Evolutionary conservation across 441 rosid genomes (phyloP), one percentile per base, ranked within the genome.

Genomic region (Aleurites moluccanus): DNA sequence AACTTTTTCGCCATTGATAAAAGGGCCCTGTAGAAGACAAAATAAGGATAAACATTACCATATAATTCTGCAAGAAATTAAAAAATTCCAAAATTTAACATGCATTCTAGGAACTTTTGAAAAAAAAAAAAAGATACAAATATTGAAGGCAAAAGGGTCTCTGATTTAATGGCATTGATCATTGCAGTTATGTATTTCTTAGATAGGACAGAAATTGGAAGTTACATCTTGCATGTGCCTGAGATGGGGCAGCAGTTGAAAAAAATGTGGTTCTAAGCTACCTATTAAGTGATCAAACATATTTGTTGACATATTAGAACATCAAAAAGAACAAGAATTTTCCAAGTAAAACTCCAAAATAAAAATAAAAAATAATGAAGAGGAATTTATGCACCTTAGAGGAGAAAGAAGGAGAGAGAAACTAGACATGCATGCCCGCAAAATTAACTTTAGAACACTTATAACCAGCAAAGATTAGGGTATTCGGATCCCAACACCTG

Each of bases 1-100:
- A 61, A 90, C 75, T 78, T 82, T 89, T 74, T 84, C 90, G 35
- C 97, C 97, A 77, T 94, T 93, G 79, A 95, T 81, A 79, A 82
- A 91, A 70, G 97, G 94, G 57, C 93, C 97, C 91, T 92, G 76
- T 60, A 56, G 63, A 69, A 68, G 23, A 72, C 52, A 62, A 55
- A 60, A 74, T 16, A 10, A 20, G 67, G 25, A 42, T 33, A 53
- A 64, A 30, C 28, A 67, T 50, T 42, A n/a, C 40, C 62, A 59
- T 5, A 72, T 62, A 44, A 52, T 4, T 44, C 16, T 27, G 55
- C 28, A 15, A 6, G 18, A 40, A 20, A 14, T 28, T 15, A 64
- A 66, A 28, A 66, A 42, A 65, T 60, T 2, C 14, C 18, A 66
- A 16, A 61, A 40, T 14, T 49, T 25, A 18, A 47, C 15, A 15